Evolutionary conservation across 2,329 filamentous ascomycete species (phyloP).

Genomic region (Colletotrichum tofieldiae): DNA sequence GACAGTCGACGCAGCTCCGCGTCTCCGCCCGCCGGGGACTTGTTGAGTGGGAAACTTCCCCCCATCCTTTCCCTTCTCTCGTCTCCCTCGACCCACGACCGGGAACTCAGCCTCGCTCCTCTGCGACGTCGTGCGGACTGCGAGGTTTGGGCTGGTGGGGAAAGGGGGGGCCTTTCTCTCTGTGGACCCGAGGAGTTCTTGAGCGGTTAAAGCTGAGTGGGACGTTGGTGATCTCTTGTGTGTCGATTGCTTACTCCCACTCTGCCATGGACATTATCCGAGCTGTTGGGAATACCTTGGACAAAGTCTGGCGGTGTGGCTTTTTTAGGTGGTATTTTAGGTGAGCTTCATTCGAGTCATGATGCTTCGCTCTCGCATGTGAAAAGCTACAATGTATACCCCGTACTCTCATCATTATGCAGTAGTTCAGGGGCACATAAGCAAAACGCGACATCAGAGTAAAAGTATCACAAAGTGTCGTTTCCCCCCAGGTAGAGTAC

Average conservation of each 20-base stretch:
- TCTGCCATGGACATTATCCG: neutral
- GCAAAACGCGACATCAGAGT: neutral
- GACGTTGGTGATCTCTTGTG: too few relatives aligned
- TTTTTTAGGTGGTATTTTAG: neutral
- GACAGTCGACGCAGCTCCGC: neutral
- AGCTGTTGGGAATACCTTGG: neutral
- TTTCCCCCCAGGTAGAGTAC: slow-evolving; percentile 9
- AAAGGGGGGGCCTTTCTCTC: too few relatives aligned
- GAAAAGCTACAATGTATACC: neutral
- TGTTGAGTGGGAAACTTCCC: too few relatives aligned
- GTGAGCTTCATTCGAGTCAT: neutral
- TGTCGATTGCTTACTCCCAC: neutral
- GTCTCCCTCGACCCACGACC: neutral
- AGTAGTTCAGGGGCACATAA: neutral
- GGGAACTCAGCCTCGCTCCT: slow-evolving; percentile 34
- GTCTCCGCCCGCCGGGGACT: slow-evolving; percentile 3
- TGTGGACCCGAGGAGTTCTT: neutral
- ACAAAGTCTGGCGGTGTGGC: neutral
- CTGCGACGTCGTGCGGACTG: slow-evolving; percentile 20
- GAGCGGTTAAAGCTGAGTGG: too few relatives aligned
- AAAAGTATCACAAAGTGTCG: slow-evolving; percentile 18
- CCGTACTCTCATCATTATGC: neutral
- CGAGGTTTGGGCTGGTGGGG: slow-evolving; percentile 1
- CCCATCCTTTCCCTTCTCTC: neutral
- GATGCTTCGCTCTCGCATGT: neutral